Base-by-base conservation (phyloP, 2,329 filamentous ascomycete species). In the Periconia sp. region DNA sequence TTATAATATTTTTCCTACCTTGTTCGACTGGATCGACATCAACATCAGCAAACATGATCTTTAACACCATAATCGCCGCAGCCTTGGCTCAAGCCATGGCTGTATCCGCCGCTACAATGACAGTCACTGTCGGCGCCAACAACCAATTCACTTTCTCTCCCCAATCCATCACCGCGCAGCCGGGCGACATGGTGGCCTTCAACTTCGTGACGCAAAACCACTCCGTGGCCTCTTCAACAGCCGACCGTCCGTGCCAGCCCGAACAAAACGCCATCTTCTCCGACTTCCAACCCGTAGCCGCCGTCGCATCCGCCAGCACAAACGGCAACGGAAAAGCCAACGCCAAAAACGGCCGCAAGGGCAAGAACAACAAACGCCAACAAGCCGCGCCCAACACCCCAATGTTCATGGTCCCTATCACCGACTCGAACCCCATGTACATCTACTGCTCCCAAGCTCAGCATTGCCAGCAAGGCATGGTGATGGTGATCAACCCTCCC, bases 381-480 rank as follows among this genome's bases (percentile, higher is more conserved):
- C 50, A 56, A 17, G 58, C 43, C 30, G 43, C 20, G 23, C 43
- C 53, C 42, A 64, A 61, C 17, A 63, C 53, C 2, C 66, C 65
- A 30, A 63, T 55, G 56, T 68, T 69, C 59, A 67, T 63, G 58
- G 58, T 69, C 9, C 62, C 62, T 31, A 49, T 69, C 50, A 59
- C 56, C 27, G 62, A 68, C 49, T 84, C 81, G 45, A 84, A 81
- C 31, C 89, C 90, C 33, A 80, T 92, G 63, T 92, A 90, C 88
- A 75, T 90, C 54, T 92, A 88, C 80, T 92, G 89, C 75, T 85
- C 84, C 27, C 86, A 91, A 73, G 68, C 66, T 0, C 62, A 66
- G 50, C 90, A 93, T 76, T 93, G 89, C 74, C 82, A 91, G 72
- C 77, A 73, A 48, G 87, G 88, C 55, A 91, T 91, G 86, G 79